These are phyloP conservation scores for Heteromeles arbutifolia DNA, from an alignment of 306 rosid species.

Conservation along the genomic window DNA sequence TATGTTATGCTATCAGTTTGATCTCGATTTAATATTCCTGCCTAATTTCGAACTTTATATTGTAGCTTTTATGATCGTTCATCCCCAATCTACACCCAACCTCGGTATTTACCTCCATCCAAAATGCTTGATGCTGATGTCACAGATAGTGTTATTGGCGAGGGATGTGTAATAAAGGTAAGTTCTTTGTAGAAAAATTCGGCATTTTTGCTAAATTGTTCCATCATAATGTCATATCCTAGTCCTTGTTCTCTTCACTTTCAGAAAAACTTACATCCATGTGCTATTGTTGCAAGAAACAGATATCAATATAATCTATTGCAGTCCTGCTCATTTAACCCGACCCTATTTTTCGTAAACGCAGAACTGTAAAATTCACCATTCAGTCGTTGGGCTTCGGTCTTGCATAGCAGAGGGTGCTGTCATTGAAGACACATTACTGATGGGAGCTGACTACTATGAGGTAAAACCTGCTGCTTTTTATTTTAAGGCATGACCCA, in stretches of 20 bases:
- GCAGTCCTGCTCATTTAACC: slow-evolving; percentile 9
- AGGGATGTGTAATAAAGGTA: slow-evolving; percentile 98
- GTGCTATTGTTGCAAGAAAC: background rate
- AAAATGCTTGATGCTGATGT: slow-evolving; percentile 99
- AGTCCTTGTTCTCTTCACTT: background rate
- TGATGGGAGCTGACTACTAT: slow-evolving; percentile 99
- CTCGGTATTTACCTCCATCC: slow-evolving; percentile 94
- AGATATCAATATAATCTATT: background rate
- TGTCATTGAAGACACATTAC: slow-evolving; percentile 78
- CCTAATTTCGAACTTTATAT: slow-evolving; percentile 10
- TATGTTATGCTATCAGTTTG: slow-evolving; percentile 9
- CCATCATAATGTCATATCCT: background rate
- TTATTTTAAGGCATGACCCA: background rate
- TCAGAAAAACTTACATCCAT: background rate
- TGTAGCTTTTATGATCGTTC: slow-evolving; percentile 96
- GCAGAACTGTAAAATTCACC: slow-evolving; percentile 96
- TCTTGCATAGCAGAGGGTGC: slow-evolving; percentile 98
- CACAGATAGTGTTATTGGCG: slow-evolving; percentile 95
- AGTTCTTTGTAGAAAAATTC: slow-evolving; percentile 7
- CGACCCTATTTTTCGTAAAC: background rate
- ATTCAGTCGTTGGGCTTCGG: slow-evolving; percentile 88
- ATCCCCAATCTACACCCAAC: slow-evolving; percentile 98
- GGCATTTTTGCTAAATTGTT: background rate
- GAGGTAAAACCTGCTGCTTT: slow-evolving; percentile 47
- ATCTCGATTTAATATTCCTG: slow-evolving; percentile 1